A percentile compares a stretch with the other conserved stretches of the same genome.
These are phyloP conservation scores for Trichoderma polysporum DNA, from an alignment of 2,329 filamentous ascomycete species.

Conservation along the genomic window DNA sequence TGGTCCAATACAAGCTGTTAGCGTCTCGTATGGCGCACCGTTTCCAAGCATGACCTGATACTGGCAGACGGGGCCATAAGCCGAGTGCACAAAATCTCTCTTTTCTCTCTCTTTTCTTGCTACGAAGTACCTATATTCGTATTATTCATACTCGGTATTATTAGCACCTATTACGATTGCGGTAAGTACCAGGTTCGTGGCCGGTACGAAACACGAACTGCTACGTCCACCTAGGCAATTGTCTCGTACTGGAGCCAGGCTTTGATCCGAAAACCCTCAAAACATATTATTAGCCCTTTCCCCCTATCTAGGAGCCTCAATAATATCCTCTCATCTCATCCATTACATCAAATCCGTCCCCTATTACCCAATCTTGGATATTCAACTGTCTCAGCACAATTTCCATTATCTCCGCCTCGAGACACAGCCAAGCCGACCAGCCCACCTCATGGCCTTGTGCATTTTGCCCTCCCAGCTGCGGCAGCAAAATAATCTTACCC, in stretches of 20 bases:
- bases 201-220: neutral
- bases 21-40: neutral
- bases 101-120: neutral
- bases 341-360: neutral
- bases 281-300: neutral
- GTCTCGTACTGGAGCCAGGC: neutral
- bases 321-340: neutral
- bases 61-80: neutral
- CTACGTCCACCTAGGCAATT: neutral
- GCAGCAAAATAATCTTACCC: constrained; percentile 3
- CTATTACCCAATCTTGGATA: neutral
- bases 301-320: neutral
- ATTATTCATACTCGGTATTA: neutral
- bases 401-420: neutral
- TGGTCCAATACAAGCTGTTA: neutral
- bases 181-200: neutral
- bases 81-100: neutral
- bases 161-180: neutral
- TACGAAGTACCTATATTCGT: neutral
- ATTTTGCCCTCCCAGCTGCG: neutral
- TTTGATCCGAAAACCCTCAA: neutral
- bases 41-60: neutral
- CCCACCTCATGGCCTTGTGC: neutral
- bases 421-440: neutral
- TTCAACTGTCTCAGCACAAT: neutral